These are phyloP conservation scores for Theobroma cacao DNA, from an alignment of 345 rosid species.

Conservation along the genomic window DNA sequence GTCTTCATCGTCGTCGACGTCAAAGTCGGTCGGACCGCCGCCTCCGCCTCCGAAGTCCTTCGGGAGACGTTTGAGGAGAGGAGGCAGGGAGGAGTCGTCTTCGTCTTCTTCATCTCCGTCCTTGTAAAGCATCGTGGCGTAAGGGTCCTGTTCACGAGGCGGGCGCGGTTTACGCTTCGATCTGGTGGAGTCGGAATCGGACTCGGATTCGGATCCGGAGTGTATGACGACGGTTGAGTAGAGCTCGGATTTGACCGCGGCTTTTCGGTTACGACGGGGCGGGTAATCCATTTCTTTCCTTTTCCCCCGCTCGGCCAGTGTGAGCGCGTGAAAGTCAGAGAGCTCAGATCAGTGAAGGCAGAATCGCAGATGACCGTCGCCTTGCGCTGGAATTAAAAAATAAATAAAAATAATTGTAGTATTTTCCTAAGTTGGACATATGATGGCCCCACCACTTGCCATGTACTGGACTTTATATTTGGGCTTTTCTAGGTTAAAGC, in stretches of 20 bases:
- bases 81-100: conserved; percentile 71
- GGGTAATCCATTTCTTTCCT: conserved; percentile 41
- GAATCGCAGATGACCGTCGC: conserved; percentile 3
- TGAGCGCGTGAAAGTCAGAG: background rate
- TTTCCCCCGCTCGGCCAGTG: background rate
- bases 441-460: background rate
- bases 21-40: conserved; percentile 52
- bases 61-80: conserved; percentile 87
- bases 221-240: conserved; percentile 58
- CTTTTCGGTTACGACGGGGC: conserved; percentile 46
- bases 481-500: background rate
- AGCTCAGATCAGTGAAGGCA: background rate
- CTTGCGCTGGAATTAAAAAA: background rate
- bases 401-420: background rate
- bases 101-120: conserved; percentile 42
- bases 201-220: conserved; percentile 46
- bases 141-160: conserved; percentile 26
- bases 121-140: conserved; percentile 54
- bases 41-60: conserved; percentile 89
- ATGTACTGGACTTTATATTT: too few species aligned
- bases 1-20: conserved; percentile 41
- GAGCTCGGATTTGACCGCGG: conserved; percentile 43
- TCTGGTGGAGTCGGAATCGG: conserved; percentile 28
- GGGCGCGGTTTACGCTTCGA: conserved; percentile 20
- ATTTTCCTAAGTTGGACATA: background rate